Evolutionary conservation across 1,284 basidiomycete genomes (phyloP), one percentile per base, ranked within the genome.

Genomic region (Tilletiopsis washingtonensis): DNA sequence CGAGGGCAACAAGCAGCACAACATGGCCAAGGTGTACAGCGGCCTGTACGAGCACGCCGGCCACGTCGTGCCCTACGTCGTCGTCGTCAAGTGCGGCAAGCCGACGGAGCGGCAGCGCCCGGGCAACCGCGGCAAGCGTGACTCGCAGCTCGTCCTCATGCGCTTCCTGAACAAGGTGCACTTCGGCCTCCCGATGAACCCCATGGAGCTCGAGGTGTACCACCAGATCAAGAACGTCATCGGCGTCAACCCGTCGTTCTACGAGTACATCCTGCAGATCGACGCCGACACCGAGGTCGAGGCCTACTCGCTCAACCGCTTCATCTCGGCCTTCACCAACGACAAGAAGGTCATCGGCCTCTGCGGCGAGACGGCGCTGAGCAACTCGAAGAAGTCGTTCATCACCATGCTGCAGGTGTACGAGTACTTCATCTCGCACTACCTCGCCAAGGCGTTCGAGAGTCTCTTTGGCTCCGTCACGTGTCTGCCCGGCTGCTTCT

Each of bases 221-320:
- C 94, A 98, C 74, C 93, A 98, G 76, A 93, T 98, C 80, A 89
- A 94, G 81, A 97, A 98, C 71, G 90, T 98, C 48, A 97, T 99
- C 64, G 93, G 93, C 74, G 89, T 99, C 66, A 93, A 98, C 74
- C 93, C 91, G 7, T 85, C 88, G 1, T 96, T 97, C 77, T 99
- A 97, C 77, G 93, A 97, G 75, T 97, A 96, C 73, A 74, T 94
- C 57, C 87, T 98, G 78, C 93, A 86, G 76, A 84, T 98, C 42
- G 93, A 98, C 76, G 91, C 93, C 57, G 93, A 99, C 81, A 98
- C 94, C 0, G 61, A 64, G 20, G 89, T 91, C 27, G 84, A 88
- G 50, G 82, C 87, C 21, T 76, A 84, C 60, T 89, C 88, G 4
- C 77, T 93, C 49, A 94, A 94, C 73, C 82, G 88, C 24, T 78